Conservation (phyloP, 2,329 filamentous ascomycete species). For the Fusarium sp. region DNA sequence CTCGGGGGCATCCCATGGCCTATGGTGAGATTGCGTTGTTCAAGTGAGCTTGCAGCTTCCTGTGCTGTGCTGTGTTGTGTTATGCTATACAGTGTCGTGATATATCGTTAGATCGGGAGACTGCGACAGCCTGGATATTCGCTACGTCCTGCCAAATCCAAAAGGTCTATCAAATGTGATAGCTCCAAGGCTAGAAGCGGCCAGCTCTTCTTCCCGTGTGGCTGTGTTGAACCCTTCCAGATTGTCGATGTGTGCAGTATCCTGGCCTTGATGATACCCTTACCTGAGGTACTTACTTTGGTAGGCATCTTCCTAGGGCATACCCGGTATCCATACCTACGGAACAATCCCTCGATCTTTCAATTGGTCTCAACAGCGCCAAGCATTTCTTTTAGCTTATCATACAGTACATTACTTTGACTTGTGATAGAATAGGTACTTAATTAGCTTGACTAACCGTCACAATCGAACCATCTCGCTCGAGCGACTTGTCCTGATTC, state of each 20-base stretch:
- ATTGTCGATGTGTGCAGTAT: slow-evolving; percentile 14
- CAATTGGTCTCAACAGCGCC: slow-evolving; percentile 21
- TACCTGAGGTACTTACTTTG: not conserved
- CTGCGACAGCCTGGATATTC: not conserved
- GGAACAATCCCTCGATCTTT: slow-evolving; percentile 23
- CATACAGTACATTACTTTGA: not conserved
- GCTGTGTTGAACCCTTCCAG: slow-evolving; percentile 36
- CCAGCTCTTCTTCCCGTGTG: slow-evolving; percentile 31
- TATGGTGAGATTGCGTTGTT: slow-evolving; percentile 30
- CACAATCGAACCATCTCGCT: slow-evolving; percentile 46
- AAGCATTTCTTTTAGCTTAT: slow-evolving; percentile 16
- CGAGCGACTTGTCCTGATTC: slow-evolving; percentile 38
- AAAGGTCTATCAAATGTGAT: slow-evolving; percentile 12
- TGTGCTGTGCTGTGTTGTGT: not conserved
- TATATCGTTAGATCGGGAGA: not conserved
- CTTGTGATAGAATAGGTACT: slow-evolving; percentile 19
- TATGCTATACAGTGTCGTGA: slow-evolving; percentile 4
- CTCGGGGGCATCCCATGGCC: slow-evolving; percentile 32
- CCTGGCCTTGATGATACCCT: slow-evolving; percentile 22
- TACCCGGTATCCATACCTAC: slow-evolving; percentile 1
- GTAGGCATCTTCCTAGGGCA: not conserved
- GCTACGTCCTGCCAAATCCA: slow-evolving; percentile 7
- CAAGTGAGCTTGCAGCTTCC: not conserved
- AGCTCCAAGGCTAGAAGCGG: slow-evolving; percentile 23
- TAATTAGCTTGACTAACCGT: slow-evolving; percentile 16